A percentile compares a stretch with the other conserved stretches of the same genome.
Evolutionary conservation across 2,329 filamentous ascomycete species (phyloP).

Genomic region (Neofusicoccum ribis): DNA sequence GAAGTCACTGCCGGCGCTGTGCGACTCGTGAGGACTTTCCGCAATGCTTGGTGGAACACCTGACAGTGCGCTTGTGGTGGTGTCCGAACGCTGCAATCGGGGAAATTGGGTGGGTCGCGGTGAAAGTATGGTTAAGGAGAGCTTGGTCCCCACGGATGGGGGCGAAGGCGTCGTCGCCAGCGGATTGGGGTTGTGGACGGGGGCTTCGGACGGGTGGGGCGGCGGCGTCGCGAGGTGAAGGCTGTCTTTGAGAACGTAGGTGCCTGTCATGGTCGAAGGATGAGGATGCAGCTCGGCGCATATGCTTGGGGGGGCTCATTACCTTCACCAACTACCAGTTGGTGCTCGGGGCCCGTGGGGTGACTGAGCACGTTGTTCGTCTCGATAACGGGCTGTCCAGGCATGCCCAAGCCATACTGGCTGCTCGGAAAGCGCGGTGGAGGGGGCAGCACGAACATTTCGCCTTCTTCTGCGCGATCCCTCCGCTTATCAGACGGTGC

Average conservation of each 20-base stretch:
- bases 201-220: slow-evolving; percentile 91
- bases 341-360: slow-evolving; percentile 79
- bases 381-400: slow-evolving; percentile 65
- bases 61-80: slow-evolving; percentile 42
- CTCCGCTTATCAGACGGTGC: slow-evolving; percentile 14
- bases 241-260: slow-evolving; percentile 87
- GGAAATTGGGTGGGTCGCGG: slow-evolving; percentile 48
- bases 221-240: slow-evolving; percentile 90
- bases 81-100: slow-evolving; percentile 43
- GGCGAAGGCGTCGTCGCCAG: slow-evolving; percentile 81
- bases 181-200: slow-evolving; percentile 83
- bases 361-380: slow-evolving; percentile 87
- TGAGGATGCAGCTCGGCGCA: slow-evolving; percentile 21
- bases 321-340: slow-evolving; percentile 94
- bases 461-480: not conserved
- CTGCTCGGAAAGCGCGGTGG: slow-evolving; percentile 63
- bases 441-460: slow-evolving; percentile 20
- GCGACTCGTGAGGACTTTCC: slow-evolving; percentile 44
- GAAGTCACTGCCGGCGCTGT: slow-evolving; percentile 47
- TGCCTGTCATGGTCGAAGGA: slow-evolving; percentile 58
- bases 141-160: slow-evolving; percentile 79
- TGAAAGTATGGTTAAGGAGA: slow-evolving; percentile 75
- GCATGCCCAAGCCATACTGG: slow-evolving; percentile 50
- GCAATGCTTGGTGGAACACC: slow-evolving; percentile 49
- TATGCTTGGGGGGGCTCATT: slow-evolving; percentile 25